phyloP scores from a whole-genome alignment of 495 filamentous ascomycete genomes.

The Podospora didyma region DNA sequence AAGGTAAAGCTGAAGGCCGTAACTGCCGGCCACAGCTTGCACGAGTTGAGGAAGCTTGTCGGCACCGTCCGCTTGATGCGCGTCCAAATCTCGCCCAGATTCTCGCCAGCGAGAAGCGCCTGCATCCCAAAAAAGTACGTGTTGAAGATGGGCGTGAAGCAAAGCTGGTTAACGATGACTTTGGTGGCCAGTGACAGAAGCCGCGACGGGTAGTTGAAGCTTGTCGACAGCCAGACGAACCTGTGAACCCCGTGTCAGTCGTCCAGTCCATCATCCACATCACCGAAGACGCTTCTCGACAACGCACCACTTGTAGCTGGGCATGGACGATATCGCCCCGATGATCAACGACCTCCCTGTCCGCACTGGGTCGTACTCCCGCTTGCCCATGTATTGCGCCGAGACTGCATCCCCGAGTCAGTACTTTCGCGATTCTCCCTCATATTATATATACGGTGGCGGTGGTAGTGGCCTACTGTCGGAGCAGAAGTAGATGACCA shows the following conservation, averaged over 20 bases:
- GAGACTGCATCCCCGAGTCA: constrained; percentile 41
- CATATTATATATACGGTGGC: neutral
- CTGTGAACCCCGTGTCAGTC: constrained; percentile 36
- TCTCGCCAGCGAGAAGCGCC: constrained; percentile 55
- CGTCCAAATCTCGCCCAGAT: constrained; percentile 57
- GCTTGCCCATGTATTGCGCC: constrained; percentile 62
- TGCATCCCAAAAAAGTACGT: constrained; percentile 91
- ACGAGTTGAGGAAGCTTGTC: constrained; percentile 68
- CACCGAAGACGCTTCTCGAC: neutral
- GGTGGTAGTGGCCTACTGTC: constrained; percentile 55
- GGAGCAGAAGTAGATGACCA: constrained; percentile 75
- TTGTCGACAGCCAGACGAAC: constrained; percentile 75
- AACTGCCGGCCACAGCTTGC: constrained; percentile 87
- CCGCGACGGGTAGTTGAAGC: constrained; percentile 78
- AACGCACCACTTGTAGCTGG: constrained; percentile 71
- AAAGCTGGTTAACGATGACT: constrained; percentile 73
- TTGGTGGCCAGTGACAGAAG: constrained; percentile 66
- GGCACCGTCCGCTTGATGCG: constrained; percentile 75
- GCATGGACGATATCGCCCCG: constrained; percentile 67
- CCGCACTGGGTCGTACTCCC: constrained; percentile 64
- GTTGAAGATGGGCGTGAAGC: constrained; percentile 86
- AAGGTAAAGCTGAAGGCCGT: constrained; percentile 86
- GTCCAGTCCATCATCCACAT: neutral
- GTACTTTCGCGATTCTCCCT: neutral
- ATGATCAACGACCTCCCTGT: constrained; percentile 70